Evolutionary conservation across 176 grass and related monocot species (phyloP).

Genomic region (Panicum miliaceum): DNA sequence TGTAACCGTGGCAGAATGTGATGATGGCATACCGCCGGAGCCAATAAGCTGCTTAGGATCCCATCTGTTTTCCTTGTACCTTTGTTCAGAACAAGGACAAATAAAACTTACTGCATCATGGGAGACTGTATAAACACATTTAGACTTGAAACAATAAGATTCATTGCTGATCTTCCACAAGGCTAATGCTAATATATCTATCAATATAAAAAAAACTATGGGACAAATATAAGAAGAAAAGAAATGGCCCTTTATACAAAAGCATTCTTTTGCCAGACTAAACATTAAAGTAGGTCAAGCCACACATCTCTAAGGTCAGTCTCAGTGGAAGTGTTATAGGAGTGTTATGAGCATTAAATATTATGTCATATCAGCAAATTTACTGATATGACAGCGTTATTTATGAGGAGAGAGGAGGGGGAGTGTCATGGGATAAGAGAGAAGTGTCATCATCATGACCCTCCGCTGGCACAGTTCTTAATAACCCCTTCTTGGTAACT

Average conservation of each 20-base stretch:
- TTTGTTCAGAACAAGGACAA: slow-evolving; percentile 40
- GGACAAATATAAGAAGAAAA: not conserved
- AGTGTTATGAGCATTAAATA: no score
- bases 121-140: not conserved
- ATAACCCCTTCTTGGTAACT: no score
- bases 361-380: no score
- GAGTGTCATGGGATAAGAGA: no score
- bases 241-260: not conserved
- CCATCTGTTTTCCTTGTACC: slow-evolving; percentile 96
- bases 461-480: no score
- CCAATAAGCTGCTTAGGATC: slow-evolving; percentile 84
- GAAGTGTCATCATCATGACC: no score
- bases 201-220: not conserved
- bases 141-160: slow-evolving; percentile 2
- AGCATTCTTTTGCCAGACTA: not conserved
- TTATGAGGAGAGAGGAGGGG: no score
- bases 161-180: not conserved
- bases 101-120: slow-evolving; percentile 28
- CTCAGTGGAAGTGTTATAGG: no score
- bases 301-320: no score
- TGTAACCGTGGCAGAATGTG: slow-evolving; percentile 91
- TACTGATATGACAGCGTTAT: no score
- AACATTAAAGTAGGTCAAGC: not conserved
- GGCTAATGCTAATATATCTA: not conserved
- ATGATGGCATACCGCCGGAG: slow-evolving; percentile 92